These are phyloP conservation scores for Irpex sp. DNA, from an alignment of 1,284 basidiomycete species.

Conservation along the genomic window DNA sequence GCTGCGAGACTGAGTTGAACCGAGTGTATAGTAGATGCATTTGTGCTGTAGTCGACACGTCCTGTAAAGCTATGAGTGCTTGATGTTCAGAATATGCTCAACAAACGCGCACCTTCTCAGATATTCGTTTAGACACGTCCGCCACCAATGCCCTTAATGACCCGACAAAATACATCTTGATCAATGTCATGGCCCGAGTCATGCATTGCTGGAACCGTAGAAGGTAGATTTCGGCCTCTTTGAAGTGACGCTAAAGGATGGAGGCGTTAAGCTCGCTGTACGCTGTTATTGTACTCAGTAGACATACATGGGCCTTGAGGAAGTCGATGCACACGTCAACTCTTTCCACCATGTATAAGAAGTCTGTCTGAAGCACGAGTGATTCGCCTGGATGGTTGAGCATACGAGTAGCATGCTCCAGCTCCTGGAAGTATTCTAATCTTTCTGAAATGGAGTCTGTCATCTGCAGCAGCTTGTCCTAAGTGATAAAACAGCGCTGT, in stretches of 20 bases:
- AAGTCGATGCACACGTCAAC: slow-evolving; percentile 91
- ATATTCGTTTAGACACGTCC: slow-evolving; percentile 71
- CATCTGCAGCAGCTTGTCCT: slow-evolving; percentile 75
- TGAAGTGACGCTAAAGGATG: slow-evolving; percentile 70
- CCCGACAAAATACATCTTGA: slow-evolving; percentile 91
- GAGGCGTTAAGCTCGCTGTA: not conserved
- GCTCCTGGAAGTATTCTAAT: slow-evolving; percentile 87
- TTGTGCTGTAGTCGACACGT: slow-evolving; percentile 79
- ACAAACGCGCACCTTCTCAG: slow-evolving; percentile 57
- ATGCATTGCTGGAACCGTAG: slow-evolving; percentile 94
- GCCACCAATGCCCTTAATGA: slow-evolving; percentile 70
- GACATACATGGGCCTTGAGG: slow-evolving; percentile 76
- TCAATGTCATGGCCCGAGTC: slow-evolving; percentile 92
- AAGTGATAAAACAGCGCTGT: not conserved
- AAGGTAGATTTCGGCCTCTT: slow-evolving; percentile 87
- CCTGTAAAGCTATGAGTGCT: slow-evolving; percentile 36
- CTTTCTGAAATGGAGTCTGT: slow-evolving; percentile 76
- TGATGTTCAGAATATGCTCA: slow-evolving; percentile 1
- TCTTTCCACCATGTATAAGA: slow-evolving; percentile 90
- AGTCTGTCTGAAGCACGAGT: slow-evolving; percentile 84
- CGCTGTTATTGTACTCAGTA: not conserved
- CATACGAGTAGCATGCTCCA: slow-evolving; percentile 87
- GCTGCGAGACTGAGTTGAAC: slow-evolving; percentile 69
- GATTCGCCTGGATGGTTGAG: slow-evolving; percentile 90
- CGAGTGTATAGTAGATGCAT: slow-evolving; percentile 87